Evolutionary conservation across 129 eudicot genomes (phyloP), one percentile per base, ranked within the genome.

Genomic region (Solidago caesia): DNA sequence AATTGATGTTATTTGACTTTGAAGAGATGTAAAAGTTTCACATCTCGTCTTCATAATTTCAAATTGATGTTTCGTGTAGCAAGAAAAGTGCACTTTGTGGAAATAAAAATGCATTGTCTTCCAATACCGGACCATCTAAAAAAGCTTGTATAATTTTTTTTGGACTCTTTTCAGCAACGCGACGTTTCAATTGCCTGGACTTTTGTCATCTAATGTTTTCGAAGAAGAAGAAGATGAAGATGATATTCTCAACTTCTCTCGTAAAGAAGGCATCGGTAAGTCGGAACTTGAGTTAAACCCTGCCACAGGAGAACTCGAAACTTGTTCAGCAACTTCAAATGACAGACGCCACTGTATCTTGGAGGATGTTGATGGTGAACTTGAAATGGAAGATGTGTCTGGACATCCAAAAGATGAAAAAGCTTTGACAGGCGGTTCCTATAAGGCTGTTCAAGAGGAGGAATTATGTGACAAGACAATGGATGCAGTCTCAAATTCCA

Each of bases 371-470:
- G 96, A 94, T 73, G 97, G 97, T 72, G 98, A 94, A 77, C 97
- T 94, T 67, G 98, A 94, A 80, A 93, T 90, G 98, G 98, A 93
- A 82, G 98, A 93, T 86, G 96, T 88, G n/a, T 89, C 95, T 13
- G 90, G 85, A 55, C 84, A 81, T 82, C 86, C 70, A 53, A 93
- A 86, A 83, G 96, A 84, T 71, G 96, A 88, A 67, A 80, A 79
- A 46, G 53, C 79, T n/a, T 63, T 48, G 51, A 72, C 42, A 5
- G 73, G 65, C 75, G 84, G 72, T 58, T 58, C 77, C 11, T 46
- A 13, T 26, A 79, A 80, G 73, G 67, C 52, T 72, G 82, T 57
- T 55, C 53, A 81, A 43, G 79, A 53, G 48, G 79, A 75, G 70
- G 77, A 64, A 49, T 75, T 68, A 43, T 81, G 77, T 65, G 82